Evolutionary conservation across 176 grass and related monocot genomes (phyloP), one percentile per base, ranked within the genome.

Genomic region (Triticum dicoccoides): DNA sequence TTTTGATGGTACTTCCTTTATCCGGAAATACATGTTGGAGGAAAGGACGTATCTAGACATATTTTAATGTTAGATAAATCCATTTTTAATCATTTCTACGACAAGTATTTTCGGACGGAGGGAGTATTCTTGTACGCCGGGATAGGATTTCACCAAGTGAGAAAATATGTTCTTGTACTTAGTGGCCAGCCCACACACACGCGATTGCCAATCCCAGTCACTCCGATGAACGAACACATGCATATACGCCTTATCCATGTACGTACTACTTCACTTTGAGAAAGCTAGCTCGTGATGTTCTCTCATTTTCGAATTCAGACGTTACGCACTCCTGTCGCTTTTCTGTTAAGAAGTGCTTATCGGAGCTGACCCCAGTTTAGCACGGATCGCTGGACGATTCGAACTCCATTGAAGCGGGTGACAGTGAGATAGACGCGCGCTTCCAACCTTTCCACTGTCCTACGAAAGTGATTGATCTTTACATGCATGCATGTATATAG

Each of bases 191-290:
- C 41, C 79, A 81, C 7, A n/a, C 21, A 54, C 15, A 13, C 14
- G 4, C 5, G 5, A 13, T 66, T 52, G 18, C 34, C 54, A 23
- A n/a, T 77, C 5, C 30, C 38, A 63, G 32, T 66, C 42, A 73
- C 33, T 34, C 65, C 67, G 30, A 80, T 80, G 30, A 12, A 71
- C 35, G 68, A 34, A 59, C n/a, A 11, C 17, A 73, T 42, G 67
- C 76, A 34, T 68, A 34, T 68, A 69, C 79, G 82, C 44, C 59
- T 85, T 85, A 81, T 89, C 74, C 82, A n/a, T 25, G 8, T n/a
- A 65, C 35, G 11, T n/a, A 65, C 15, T 6, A 54, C 51, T 54
- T 17, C 51, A 54, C 51, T 54, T 54, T 2, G 15, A 6, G 15
- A 7, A 54, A 54, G 5, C 51, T 54, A 54, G 51, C 2, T 49